Evolutionary conservation across 164 flowering plant genomes (phyloP), one percentile per base, ranked within the genome.

Genomic region (Vitis rupestris): DNA sequence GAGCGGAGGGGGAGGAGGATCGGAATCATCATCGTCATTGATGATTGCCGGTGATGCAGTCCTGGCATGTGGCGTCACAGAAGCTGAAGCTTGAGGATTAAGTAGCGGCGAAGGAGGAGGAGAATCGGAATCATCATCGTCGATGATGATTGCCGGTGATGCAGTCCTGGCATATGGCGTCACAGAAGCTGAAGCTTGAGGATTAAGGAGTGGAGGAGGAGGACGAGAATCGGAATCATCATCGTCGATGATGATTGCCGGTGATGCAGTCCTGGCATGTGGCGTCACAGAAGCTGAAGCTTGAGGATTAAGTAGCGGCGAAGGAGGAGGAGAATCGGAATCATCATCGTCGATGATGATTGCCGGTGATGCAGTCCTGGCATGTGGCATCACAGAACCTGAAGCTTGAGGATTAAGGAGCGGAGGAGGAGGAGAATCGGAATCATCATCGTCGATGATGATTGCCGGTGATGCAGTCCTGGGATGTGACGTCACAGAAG

Each of bases 171-270:
- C 16, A 73, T 37, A 27, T 17, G 69, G 19, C 71, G 70, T 15
- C 49, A 70, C 59, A 60, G 79, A 67, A 53, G 73, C 58, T 54
- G 75, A 49, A 37, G 16, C 62, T 37, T 56, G 66, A 11, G 68
- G 23, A 56, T 5, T 10, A 50, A 37, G 44, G 0, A 6, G 44
- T 0, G 62, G 7, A 9, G 50, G 0, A 23, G 44, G 44, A 37
- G 44, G 44, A 31, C 8, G 44, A 31, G 44, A 37, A 6, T 67
- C 75, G 10, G 59, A 57, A 47, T 50, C 13, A 70, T 72, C 76
- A 19, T 17, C 73, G 27, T 23, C 27, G 2, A 1, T 23, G 27
- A 23, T 6, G 44, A 37, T 37, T 6, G 44, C 44, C 44, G 44
- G 44, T 37, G 44, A 37, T 37, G 44, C 44, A 37, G 44, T 37